phyloP scores from a whole-genome alignment of 257 asterid species.

The Linderniella brevidens region DNA sequence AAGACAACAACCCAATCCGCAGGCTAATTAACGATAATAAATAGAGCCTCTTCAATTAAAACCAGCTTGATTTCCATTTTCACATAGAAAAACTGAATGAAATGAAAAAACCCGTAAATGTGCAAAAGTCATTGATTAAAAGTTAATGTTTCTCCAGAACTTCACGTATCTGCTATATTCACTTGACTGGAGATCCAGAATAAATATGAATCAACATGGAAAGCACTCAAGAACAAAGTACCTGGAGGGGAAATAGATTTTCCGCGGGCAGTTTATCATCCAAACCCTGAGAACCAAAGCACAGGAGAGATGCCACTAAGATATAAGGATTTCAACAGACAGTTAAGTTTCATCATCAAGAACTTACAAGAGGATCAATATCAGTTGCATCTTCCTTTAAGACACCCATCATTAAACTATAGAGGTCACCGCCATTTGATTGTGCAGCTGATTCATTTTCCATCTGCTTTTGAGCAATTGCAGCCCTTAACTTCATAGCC shows the following conservation, averaged over 20 bases:
- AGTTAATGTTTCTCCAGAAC: too few species aligned
- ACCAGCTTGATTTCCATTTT: too few species aligned
- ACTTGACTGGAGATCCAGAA: too few species aligned
- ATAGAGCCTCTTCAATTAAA: too few species aligned
- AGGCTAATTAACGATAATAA: too few species aligned
- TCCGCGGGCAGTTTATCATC: constrained; percentile 91
- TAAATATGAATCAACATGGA: neutral
- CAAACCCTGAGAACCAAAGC: constrained; percentile 40
- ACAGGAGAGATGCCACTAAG: constrained; percentile 7
- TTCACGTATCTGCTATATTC: too few species aligned
- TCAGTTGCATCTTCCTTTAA: constrained; percentile 84
- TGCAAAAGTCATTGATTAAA: too few species aligned
- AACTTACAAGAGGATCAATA: constrained; percentile 61
- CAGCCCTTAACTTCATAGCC: constrained; percentile 84
- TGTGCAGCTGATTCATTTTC: constrained; percentile 52
- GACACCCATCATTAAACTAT: constrained; percentile 90
- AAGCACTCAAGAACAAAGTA: constrained; percentile 15
- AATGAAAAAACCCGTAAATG: too few species aligned
- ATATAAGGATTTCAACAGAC: constrained; percentile 11
- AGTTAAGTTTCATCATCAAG: neutral
- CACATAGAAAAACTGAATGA: too few species aligned
- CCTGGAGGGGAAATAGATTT: constrained; percentile 90
- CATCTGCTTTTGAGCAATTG: constrained; percentile 83
- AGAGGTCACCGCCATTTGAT: constrained; percentile 60
- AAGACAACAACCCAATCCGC: too few species aligned